Evolutionary conservation across 352 stramenopile species (phyloP).

Genomic region (Globisporangium okanoganense): DNA sequence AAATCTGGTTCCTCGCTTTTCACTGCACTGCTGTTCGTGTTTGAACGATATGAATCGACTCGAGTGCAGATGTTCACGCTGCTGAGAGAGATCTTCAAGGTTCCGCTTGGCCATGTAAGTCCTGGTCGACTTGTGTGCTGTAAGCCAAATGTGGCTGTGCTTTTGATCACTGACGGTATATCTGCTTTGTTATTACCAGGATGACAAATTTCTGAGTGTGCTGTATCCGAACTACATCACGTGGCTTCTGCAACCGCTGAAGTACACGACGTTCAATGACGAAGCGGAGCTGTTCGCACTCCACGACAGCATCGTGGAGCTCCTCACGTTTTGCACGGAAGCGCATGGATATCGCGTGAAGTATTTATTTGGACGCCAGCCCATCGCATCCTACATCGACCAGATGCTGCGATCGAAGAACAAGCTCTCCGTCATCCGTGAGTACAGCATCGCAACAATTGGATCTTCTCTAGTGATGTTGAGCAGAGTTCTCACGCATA

Average conservation of each 20-base stretch:
- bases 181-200: conserved; percentile 21
- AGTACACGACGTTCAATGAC: conserved; percentile 48
- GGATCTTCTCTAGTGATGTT: neutral
- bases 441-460: conserved; percentile 14
- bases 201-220: conserved; percentile 86
- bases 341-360: conserved; percentile 84
- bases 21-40: conserved; percentile 61
- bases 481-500: neutral
- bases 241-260: conserved; percentile 79
- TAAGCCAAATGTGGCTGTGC: neutral
- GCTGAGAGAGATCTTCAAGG: conserved; percentile 68
- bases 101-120: conserved; percentile 60
- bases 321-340: conserved; percentile 84
- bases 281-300: conserved; percentile 58
- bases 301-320: conserved; percentile 80
- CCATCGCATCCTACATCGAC: conserved; percentile 65
- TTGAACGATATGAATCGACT: conserved; percentile 58
- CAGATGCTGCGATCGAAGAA: conserved; percentile 79
- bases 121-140: neutral
- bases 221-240: conserved; percentile 87
- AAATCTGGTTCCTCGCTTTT: conserved; percentile 66
- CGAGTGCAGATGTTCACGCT: conserved; percentile 67
- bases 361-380: conserved; percentile 80
- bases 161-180: neutral
- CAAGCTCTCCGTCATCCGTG: conserved; percentile 84